Evolutionary conservation across 169 alveolate genomes (phyloP), one percentile per base, ranked within the genome.

Genomic region (Plasmodium gaboni): DNA sequence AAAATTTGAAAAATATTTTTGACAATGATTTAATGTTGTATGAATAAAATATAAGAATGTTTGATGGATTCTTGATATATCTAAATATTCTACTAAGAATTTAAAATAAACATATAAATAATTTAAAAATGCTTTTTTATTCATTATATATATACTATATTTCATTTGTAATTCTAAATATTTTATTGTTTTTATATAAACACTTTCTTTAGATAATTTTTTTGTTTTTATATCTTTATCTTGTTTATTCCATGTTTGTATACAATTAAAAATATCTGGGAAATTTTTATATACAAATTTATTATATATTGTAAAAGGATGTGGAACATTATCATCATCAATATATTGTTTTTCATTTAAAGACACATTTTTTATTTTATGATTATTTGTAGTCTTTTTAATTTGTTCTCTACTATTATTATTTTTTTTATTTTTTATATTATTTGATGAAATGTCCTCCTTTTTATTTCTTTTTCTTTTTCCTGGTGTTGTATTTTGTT

Each of bases 141-240:
- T 78, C 89, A 78, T 78, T 19, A 78, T 17, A 64, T 64, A 78
- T 24, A 78, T 64, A 44, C 89, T 78, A 57, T 78, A 64, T 32
- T 69, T 67, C 78, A 78, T 78, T 50, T 78, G 89, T 44, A 22
- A 28, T 26, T 78, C 80, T 8, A 78, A 53, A 65, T 64, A 78
- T 53, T 78, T 78, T 17, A 78, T 57, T 15, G 89, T 78, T 55
- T 78, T 64, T 26, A 78, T 22, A 55, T 78, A 78, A 42, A 59
- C 38, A 15, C 64, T 78, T 42, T 22, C 17, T 26, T 48, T 46
- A 22, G 55, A 19, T 17, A 17, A 15, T 55, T 55, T 55, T 3
- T 55, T 6, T 2, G 64, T 55, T 28, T 28, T 10, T 15, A 38
- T 2, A 57, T 26, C n/a, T 26, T 2, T 67, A 50, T 38, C 24